Evolutionary conservation across 2,329 filamentous ascomycete genomes (phyloP).

Genomic region (Aspergillus flavus): DNA sequence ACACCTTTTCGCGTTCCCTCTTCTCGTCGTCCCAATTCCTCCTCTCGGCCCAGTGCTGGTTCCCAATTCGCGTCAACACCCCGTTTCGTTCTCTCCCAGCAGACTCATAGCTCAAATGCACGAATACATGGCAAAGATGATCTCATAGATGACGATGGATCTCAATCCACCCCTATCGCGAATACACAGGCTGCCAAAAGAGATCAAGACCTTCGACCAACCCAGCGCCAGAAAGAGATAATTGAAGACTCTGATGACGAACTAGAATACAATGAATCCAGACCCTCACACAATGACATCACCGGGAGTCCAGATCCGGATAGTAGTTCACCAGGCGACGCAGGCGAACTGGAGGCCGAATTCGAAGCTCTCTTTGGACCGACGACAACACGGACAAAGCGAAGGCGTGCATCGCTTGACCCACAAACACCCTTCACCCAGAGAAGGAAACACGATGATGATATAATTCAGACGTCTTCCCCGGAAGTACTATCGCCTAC

Average conservation of each 20-base stretch:
- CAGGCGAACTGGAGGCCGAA: constrained; percentile 23
- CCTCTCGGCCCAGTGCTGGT: constrained; percentile 28
- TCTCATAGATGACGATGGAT: constrained; percentile 25
- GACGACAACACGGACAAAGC: constrained; percentile 32
- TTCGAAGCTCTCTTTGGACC: constrained; percentile 36
- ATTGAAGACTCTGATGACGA: constrained; percentile 33
- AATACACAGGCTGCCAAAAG: constrained; percentile 4
- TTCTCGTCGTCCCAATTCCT: constrained; percentile 13
- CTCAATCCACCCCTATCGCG: constrained; percentile 15
- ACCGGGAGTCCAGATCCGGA: background rate
- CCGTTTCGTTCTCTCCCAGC: constrained; percentile 35
- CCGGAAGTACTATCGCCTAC: constrained; percentile 15
- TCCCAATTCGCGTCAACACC: constrained; percentile 38
- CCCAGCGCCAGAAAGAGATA: constrained; percentile 14
- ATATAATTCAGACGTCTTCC: constrained; percentile 24
- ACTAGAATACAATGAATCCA: constrained; percentile 1
- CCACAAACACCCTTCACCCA: constrained; percentile 8
- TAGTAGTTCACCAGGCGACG: constrained; percentile 18
- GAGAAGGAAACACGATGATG: constrained; percentile 11
- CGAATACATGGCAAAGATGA: constrained; percentile 16
- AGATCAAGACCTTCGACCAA: background rate
- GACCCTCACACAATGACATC: background rate
- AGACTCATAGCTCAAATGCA: constrained; percentile 10
- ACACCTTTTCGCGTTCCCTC: constrained; percentile 32
- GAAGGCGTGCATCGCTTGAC: constrained; percentile 31